phyloP scores from a whole-genome alignment of 1,139 yeast genomes.

The Sporopachydermia cereana region DNA sequence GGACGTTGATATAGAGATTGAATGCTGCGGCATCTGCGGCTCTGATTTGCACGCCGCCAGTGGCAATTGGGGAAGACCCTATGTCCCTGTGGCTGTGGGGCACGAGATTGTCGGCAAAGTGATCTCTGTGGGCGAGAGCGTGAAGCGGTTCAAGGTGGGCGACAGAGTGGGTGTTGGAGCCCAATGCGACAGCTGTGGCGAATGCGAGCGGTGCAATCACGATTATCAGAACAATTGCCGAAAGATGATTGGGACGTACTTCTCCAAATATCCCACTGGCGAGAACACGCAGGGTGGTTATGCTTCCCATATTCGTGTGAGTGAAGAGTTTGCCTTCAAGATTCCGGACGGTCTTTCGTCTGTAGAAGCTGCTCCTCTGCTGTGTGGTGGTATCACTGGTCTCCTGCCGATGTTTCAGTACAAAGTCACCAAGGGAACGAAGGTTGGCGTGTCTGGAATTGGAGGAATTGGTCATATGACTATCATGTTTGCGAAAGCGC shows the following conservation, averaged over 20 bases:
- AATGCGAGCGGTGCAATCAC: slow-evolving; percentile 35
- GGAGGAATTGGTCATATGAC: slow-evolving; percentile 52
- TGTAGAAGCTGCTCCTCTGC: slow-evolving; percentile 45
- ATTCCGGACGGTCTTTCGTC: slow-evolving; percentile 42
- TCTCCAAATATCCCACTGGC: slow-evolving; percentile 16
- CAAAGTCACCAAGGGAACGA: slow-evolving; percentile 36
- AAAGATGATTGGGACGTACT: slow-evolving; percentile 33
- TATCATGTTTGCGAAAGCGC: slow-evolving; percentile 38
- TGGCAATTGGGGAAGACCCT: slow-evolving; percentile 29
- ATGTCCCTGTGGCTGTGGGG: slow-evolving; percentile 29
- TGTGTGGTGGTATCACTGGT: slow-evolving; percentile 60
- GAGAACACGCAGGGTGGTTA: slow-evolving; percentile 48
- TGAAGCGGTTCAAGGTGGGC: slow-evolving; percentile 33
- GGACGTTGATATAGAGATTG: slow-evolving; percentile 36
- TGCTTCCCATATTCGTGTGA: slow-evolving; percentile 42
- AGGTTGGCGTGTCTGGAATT: slow-evolving; percentile 41
- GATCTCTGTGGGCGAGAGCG: slow-evolving; percentile 35
- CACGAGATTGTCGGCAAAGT: slow-evolving; percentile 50
- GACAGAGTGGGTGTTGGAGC: slow-evolving; percentile 59
- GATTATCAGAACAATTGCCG: slow-evolving; percentile 42
- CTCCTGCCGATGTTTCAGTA: slow-evolving; percentile 43
- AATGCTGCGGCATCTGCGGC: slow-evolving; percentile 53
- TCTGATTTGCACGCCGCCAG: slow-evolving; percentile 39
- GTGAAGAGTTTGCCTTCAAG: slow-evolving; percentile 40
- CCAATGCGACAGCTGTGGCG: slow-evolving; percentile 34